A percentile compares a stretch with the other conserved stretches of the same genome.
phyloP scores from a whole-genome alignment of 495 filamentous ascomycete species.

The Xylaria venustula region DNA sequence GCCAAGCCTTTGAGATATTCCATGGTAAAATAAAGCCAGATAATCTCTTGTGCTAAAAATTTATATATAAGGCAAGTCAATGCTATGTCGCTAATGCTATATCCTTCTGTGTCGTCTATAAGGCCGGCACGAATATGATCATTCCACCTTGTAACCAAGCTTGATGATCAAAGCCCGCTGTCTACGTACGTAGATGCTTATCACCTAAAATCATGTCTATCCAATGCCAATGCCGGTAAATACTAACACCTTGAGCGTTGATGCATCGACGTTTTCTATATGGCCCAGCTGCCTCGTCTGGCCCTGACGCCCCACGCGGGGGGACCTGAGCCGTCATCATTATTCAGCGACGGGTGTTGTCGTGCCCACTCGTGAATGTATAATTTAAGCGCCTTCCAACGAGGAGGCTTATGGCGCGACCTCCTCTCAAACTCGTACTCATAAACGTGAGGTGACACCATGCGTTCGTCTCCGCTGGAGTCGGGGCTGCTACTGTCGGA shows the following conservation, averaged over 20 bases:
- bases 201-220: constrained; percentile 3
- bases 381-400: constrained; percentile 76
- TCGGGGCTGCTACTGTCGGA: constrained; percentile 26
- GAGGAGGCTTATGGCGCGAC: constrained; percentile 43
- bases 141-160: background rate
- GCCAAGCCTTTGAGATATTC: background rate
- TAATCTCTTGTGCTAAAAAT: background rate
- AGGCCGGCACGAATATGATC: background rate
- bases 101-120: background rate
- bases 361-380: constrained; percentile 86
- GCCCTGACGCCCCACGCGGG: constrained; percentile 71
- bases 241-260: constrained; percentile 2
- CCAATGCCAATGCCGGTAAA: background rate
- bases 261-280: constrained; percentile 39
- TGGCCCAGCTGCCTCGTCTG: constrained; percentile 80
- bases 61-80: background rate
- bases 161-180: background rate
- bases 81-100: constrained; percentile 9
- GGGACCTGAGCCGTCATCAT: constrained; percentile 47
- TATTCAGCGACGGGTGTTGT: constrained; percentile 66
- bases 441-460: background rate
- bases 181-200: background rate
- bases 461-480: constrained; percentile 29
- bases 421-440: constrained; percentile 30
- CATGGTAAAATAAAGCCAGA: background rate